A percentile compares a stretch with the other conserved stretches of the same genome.
phyloP scores from a whole-genome alignment of 257 asterid species.

The Gynochthodes officinalis region DNA sequence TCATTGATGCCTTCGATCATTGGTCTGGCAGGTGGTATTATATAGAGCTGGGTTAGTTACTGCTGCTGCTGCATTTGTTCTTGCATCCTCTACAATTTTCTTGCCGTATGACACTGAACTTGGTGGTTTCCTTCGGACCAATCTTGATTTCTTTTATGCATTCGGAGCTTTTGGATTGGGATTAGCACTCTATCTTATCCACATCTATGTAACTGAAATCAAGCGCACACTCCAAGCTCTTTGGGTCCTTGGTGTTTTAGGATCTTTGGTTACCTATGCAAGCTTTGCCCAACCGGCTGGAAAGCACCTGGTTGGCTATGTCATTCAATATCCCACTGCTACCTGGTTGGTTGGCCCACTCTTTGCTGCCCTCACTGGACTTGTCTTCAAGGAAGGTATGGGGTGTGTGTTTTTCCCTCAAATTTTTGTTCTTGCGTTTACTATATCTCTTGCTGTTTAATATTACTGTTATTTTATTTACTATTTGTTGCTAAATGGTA shows the following conservation, averaged over 20 bases:
- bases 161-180: slow-evolving; percentile 84
- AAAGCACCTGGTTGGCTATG: slow-evolving; percentile 61
- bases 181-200: slow-evolving; percentile 67
- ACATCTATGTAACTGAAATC: slow-evolving; percentile 88
- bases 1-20: not conserved
- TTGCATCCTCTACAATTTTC: slow-evolving; percentile 65
- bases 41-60: slow-evolving; percentile 84
- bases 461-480: not conserved
- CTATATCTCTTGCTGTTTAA: not conserved
- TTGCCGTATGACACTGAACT: slow-evolving; percentile 34
- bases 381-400: slow-evolving; percentile 91
- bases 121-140: slow-evolving; percentile 32
- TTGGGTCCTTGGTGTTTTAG: slow-evolving; percentile 69
- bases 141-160: slow-evolving; percentile 47
- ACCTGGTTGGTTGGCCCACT: slow-evolving; percentile 94
- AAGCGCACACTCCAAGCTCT: slow-evolving; percentile 80
- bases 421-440: no score
- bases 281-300: slow-evolving; percentile 68
- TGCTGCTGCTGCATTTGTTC: slow-evolving; percentile 70
- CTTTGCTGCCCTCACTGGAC: slow-evolving; percentile 89
- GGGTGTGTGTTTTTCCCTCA: not conserved
- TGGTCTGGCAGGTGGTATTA: slow-evolving; percentile 36
- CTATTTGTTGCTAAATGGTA: not conserved
- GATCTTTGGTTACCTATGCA: slow-evolving; percentile 59
- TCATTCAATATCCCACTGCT: slow-evolving; percentile 60